A percentile compares a stretch with the other conserved stretches of the same genome.
These are phyloP conservation scores for Leptoxyphium fumago DNA, from an alignment of 2,329 filamentous ascomycete species.

Conservation along the genomic window DNA sequence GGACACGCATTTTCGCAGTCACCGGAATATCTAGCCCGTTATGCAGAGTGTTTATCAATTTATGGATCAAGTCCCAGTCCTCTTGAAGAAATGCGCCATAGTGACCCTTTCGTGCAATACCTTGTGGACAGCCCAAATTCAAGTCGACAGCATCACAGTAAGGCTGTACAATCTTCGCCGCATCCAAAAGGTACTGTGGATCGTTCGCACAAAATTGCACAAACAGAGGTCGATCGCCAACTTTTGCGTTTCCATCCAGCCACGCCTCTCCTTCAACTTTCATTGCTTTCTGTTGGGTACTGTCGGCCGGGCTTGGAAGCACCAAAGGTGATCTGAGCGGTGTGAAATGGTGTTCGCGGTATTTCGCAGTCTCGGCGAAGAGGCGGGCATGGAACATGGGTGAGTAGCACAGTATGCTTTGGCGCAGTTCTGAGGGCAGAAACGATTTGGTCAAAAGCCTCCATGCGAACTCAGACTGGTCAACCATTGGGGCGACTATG, in stretches of 20 bases:
- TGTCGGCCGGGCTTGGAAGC: slow-evolving; percentile 9
- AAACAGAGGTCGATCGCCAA: slow-evolving; percentile 71
- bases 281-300: slow-evolving; percentile 8
- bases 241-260: slow-evolving; percentile 72
- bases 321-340: slow-evolving; percentile 31
- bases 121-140: slow-evolving; percentile 91
- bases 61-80: slow-evolving; percentile 68
- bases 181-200: slow-evolving; percentile 60
- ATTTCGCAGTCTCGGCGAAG: slow-evolving; percentile 61
- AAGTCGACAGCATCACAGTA: slow-evolving; percentile 92
- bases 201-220: slow-evolving; percentile 95
- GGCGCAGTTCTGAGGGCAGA: slow-evolving; percentile 44
- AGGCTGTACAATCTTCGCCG: slow-evolving; percentile 63
- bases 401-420: slow-evolving; percentile 70
- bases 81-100: slow-evolving; percentile 95
- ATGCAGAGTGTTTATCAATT: slow-evolving; percentile 73
- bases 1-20: slow-evolving; percentile 85
- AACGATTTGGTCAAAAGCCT: slow-evolving; percentile 91
- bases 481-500: slow-evolving; percentile 92
- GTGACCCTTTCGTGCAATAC: slow-evolving; percentile 77
- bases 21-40: slow-evolving; percentile 66
- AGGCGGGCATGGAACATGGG: slow-evolving; percentile 94
- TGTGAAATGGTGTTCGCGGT: slow-evolving; percentile 71
- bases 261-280: slow-evolving; percentile 27
- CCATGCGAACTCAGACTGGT: slow-evolving; percentile 98